Evolutionary conservation across 2,329 filamentous ascomycete genomes (phyloP).

Genomic region (Aspergillus fijiensis): DNA sequence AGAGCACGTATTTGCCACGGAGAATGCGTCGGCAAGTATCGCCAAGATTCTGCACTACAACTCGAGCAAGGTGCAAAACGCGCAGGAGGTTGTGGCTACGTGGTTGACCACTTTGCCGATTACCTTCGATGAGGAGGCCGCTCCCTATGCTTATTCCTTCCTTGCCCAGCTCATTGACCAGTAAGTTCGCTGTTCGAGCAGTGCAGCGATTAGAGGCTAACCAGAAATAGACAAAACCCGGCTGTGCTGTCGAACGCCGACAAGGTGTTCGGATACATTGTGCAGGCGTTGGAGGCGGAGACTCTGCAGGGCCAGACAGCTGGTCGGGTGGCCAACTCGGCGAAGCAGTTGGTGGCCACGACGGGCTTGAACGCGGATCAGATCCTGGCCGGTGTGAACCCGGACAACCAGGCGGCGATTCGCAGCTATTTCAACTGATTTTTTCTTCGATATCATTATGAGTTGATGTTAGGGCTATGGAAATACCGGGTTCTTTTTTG

Average conservation of each 20-base stretch:
- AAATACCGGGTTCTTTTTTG: slow-evolving; percentile 3
- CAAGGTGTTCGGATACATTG: slow-evolving; percentile 81
- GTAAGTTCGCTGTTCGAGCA: slow-evolving; percentile 59
- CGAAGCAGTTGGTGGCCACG: slow-evolving; percentile 72
- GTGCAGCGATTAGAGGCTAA: slow-evolving; percentile 5
- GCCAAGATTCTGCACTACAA: slow-evolving; percentile 97
- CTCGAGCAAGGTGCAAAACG: slow-evolving; percentile 69
- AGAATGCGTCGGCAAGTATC: slow-evolving; percentile 94
- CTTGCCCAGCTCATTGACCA: slow-evolving; percentile 87
- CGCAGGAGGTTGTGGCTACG: slow-evolving; percentile 72
- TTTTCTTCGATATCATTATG: slow-evolving; percentile 4
- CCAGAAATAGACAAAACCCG: slow-evolving; percentile 70
- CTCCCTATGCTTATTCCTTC: slow-evolving; percentile 93
- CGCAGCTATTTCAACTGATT: slow-evolving; percentile 67
- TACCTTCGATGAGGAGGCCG: slow-evolving; percentile 93
- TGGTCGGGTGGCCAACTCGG: slow-evolving; percentile 70
- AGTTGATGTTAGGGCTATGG: slow-evolving; percentile 7
- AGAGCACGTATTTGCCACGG: slow-evolving; percentile 94
- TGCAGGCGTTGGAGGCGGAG: slow-evolving; percentile 85
- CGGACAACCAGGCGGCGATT: slow-evolving; percentile 77
- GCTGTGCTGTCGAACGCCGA: slow-evolving; percentile 73
- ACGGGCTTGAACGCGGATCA: slow-evolving; percentile 74
- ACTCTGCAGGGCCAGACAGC: slow-evolving; percentile 84
- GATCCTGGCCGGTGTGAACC: slow-evolving; percentile 71
- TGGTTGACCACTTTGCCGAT: slow-evolving; percentile 93